Evolutionary conservation across 2,329 filamentous ascomycete genomes (phyloP), one percentile per base, ranked within the genome.

Genomic region (Arachnopeziza araneosa): DNA sequence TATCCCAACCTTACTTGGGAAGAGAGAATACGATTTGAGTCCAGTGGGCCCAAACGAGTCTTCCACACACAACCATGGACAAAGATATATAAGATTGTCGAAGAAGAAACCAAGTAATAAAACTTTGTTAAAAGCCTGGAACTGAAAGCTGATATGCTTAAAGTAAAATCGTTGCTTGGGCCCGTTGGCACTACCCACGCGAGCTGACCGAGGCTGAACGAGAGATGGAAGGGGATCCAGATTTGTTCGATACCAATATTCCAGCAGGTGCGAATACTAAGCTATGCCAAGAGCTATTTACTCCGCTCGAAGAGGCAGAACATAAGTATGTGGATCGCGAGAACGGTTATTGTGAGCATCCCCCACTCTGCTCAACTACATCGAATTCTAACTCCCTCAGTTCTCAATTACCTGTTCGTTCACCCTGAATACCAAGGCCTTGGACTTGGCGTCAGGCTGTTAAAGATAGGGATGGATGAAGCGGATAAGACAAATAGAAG

Each of bases 61-160:
- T 56, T 56, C 22, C 36, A 49, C 36, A 24, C 17, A 30, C 54
- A 56, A 24, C 54, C 54, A 17, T 56, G 54, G 54, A 48, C 44
- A 1, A 48, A 50, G 21, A 24, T 49, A 19, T 50, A 50, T 24
- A 56, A 56, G 24, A 21, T 56, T 21, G 44, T 50, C 2, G 54
- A 56, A 24, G 54, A n/a, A 24, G 24, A 50, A n/a, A 56, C 36
- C 23, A 48, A 22, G 54, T 56, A 30, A 44, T 32, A 44, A 14
- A 24, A 21, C 24, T 30, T 17, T 24, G 3, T n/a, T 44, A 7
- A 8, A 44, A 44, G 12, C 6, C 17, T 19, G 36, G 12, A 30
- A 21, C 54, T 26, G 21, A 24, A 24, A 17, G 44, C n/a, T 50
- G n/a, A 56, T 24, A 44, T 2, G 5, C 12, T 19, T 44, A 4